Evolutionary conservation across 2,329 filamentous ascomycete genomes (phyloP).

Genomic region (Zarea fungicola): DNA sequence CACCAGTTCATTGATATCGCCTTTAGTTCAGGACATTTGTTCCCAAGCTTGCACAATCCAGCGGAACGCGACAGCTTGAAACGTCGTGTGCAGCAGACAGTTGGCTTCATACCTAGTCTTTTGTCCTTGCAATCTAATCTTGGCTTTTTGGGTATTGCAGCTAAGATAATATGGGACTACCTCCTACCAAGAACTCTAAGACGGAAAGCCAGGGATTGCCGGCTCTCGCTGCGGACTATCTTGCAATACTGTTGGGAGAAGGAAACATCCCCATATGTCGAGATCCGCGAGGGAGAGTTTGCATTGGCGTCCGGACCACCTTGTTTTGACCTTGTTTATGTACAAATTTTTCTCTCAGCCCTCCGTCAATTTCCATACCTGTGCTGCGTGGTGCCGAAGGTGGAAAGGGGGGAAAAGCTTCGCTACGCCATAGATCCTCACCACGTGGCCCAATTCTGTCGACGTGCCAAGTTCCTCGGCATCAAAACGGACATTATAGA

Average conservation of each 20-base stretch:
- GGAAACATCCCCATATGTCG: constrained; percentile 11
- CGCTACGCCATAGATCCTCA: constrained; percentile 1
- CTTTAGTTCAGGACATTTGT: background rate
- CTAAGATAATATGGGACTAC: background rate
- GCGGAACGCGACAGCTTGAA: background rate
- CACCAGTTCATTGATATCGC: background rate
- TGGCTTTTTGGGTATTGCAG: constrained; percentile 2
- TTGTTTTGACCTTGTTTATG: constrained; percentile 15
- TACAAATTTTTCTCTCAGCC: constrained; percentile 13
- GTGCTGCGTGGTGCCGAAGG: constrained; percentile 1
- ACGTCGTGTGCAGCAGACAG: background rate
- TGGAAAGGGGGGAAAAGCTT: constrained; percentile 8
- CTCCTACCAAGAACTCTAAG: constrained; percentile 8
- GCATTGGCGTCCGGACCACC: constrained; percentile 6
- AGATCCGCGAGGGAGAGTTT: constrained; percentile 16
- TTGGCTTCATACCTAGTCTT: background rate
- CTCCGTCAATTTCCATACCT: constrained; percentile 16
- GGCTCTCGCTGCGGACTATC: constrained; percentile 2
- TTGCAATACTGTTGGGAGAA: constrained; percentile 8
- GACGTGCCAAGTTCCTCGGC: constrained; percentile 14
- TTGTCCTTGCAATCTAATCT: constrained; percentile 4
- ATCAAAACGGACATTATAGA: constrained; percentile 9
- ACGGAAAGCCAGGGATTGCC: background rate
- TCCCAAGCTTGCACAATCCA: background rate
- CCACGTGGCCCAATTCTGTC: constrained; percentile 11